Evolutionary conservation across 805 yeast species (phyloP), one percentile per base, ranked within the genome.

Genomic region (Kregervanrija pseudodelftensis): DNA sequence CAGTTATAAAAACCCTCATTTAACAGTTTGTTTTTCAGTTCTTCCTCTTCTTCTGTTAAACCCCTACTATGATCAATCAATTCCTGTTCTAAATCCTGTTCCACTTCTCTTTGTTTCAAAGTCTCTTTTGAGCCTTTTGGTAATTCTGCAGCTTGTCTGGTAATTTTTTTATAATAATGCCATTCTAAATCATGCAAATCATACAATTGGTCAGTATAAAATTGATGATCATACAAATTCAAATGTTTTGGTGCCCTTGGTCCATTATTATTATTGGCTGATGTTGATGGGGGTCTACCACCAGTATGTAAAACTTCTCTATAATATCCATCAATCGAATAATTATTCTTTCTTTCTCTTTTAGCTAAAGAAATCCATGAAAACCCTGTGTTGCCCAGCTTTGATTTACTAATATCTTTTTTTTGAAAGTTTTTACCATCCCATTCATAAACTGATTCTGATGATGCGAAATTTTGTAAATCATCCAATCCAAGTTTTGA

Each of bases 171-270:
- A 61, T 74, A 84, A 63, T 79, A 82, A 46, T 83, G 79, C 54
- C 82, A 80, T 59, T 93, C 98, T 63, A 82, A 74, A 47, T 88
- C 95, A 58, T 85, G 80, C 36, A 93, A 61, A 44, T 84, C 88
- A 51, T 76, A 71, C 39, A 93, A 67, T 58, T 85, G 75, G n/a
- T 81, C 73, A 1, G 95, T 88, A 61, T 76, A 86, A 56, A 93
- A 87, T 64, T 93, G 99, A 64, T 90, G 96, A 58, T 93, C 96
- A 59, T 84, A 86, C 35, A 87, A 70, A 47, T 79, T 80, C 48
- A 85, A 68, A 55, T 87, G 93, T 58, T 83, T 87, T 33, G 98
- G 97, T 37, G 95, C 86, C 49, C 76, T 77, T 13, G 95, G 93
- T 1, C 82, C 84, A 9, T 76, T 70, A 37, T 72, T 69, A 32